Evolutionary conservation across 2,329 filamentous ascomycete species (phyloP), one percentile per base, ranked within the genome.

Genomic region (Sclerotinia minor): DNA sequence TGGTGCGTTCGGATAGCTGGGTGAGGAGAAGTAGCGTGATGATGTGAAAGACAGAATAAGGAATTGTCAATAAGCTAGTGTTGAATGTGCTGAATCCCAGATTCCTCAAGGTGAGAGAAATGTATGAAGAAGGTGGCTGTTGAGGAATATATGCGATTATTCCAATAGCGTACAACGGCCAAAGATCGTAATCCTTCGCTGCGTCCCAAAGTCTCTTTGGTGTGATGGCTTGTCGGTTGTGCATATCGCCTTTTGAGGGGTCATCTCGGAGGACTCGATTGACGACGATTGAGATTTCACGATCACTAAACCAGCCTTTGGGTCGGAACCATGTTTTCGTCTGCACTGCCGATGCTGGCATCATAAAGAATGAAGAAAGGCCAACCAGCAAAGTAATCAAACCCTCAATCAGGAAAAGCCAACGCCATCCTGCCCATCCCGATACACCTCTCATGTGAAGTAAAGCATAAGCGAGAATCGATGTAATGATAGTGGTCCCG

Each of bases 231-330:
- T 87, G 79, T 6, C 86, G 81, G 72, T 87, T 88, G 75, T 87
- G 84, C 84, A 89, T 87, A 60, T 82, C 81, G 26, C 81, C 73
- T 81, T 83, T 52, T 77, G 78, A 71, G 24, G 73, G 73, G 59
- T 85, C 85, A 67, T 87, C 84, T 7, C 84, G 81, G 38, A 78
- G 71, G 29, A 88, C 80, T 44, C 83, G 83, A 72, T 89, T 89
- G 8, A 89, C 86, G 78, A 90, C 85, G 68, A 90, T 89, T 72
- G 86, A 86, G 73, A 88, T 85, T 75, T 90, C 87, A 26, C 78
- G 82, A 68, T 88, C 85, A 15, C 77, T 83, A 75, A 90, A 88
- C 83, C 87, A 88, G 3, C 88, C 78, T 64, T 86, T 85, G 47
- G 86, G 84, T 3, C 85, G 81, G 72, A 87, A 85, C 72, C 81